These are phyloP conservation scores for Boletus sp. DNA, from an alignment of 1,284 basidiomycete genomes.

Conservation along the genomic window DNA sequence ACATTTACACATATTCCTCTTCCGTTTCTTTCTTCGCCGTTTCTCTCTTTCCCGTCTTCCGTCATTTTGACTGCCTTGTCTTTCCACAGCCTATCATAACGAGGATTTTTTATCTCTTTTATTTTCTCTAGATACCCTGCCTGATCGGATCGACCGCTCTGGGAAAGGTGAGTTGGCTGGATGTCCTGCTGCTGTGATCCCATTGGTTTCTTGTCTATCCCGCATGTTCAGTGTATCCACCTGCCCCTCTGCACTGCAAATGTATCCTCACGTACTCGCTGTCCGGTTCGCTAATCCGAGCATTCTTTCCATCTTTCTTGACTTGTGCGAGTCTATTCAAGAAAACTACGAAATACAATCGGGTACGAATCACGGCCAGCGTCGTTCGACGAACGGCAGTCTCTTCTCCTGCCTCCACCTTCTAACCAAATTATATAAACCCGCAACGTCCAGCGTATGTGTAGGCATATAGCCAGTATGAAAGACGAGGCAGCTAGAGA, in stretches of 20 bases:
- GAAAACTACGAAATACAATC: not conserved
- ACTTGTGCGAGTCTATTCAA: no score
- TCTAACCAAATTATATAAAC: not conserved
- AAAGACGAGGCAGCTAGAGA: no score
- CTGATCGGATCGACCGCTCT: constrained; percentile 1
- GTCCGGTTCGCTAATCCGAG: constrained; percentile 13
- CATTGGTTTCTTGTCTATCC: constrained; percentile 6
- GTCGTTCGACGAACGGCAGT: not conserved
- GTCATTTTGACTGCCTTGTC: not conserved
- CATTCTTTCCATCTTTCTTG: no score
- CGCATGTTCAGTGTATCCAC: constrained; percentile 21
- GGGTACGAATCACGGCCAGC: not conserved
- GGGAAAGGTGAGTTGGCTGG: constrained; percentile 1
- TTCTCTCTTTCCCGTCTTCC: not conserved
- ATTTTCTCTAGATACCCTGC: constrained; percentile 12
- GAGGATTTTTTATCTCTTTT: not conserved
- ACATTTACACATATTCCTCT: not conserved
- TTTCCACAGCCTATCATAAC: constrained; percentile 3
- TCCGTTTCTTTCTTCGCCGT: not conserved
- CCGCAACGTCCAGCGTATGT: not conserved
- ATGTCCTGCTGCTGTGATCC: constrained; percentile 1
- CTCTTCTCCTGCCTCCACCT: not conserved
- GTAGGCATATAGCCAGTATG: no score
- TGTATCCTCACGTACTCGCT: constrained; percentile 25
- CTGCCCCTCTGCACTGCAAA: constrained; percentile 12